These are phyloP conservation scores for Plectosphaerella cucumerina DNA, from an alignment of 2,329 filamentous ascomycete genomes.

Conservation along the genomic window DNA sequence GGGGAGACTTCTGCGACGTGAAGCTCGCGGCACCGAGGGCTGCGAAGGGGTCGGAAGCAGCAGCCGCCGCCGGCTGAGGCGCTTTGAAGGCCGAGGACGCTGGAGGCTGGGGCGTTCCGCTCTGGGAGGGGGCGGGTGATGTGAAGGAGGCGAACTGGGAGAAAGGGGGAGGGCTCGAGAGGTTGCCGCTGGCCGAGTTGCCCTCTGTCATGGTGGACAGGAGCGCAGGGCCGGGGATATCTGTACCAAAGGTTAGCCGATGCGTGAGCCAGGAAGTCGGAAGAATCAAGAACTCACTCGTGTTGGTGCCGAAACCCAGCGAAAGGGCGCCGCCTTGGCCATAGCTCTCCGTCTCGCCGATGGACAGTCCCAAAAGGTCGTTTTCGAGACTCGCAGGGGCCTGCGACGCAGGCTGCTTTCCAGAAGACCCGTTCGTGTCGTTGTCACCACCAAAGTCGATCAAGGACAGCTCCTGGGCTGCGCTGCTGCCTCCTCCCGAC, in stretches of 20 bases:
- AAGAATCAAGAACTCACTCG: conserved; percentile 47
- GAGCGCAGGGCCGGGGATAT: conserved; percentile 60
- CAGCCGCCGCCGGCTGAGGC: conserved; percentile 36
- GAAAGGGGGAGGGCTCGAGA: conserved; percentile 35
- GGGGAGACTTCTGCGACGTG: conserved; percentile 27
- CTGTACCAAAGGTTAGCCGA: conserved; percentile 32
- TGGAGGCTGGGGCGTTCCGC: conserved; percentile 48
- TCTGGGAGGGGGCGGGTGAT: conserved; percentile 47
- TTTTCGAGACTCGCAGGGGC: conserved; percentile 70
- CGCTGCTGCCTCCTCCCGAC: conserved; percentile 51
- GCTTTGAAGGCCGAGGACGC: conserved; percentile 40
- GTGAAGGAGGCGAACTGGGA: conserved; percentile 52
- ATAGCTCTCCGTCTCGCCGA: conserved; percentile 63
- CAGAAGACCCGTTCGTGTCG: conserved; percentile 43
- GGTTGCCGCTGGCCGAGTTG: conserved; percentile 49
- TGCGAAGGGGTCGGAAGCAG: conserved; percentile 39
- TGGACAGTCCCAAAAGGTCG: conserved; percentile 83
- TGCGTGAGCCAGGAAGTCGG: background rate
- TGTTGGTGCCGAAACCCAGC: conserved; percentile 70
- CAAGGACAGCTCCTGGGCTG: conserved; percentile 73
- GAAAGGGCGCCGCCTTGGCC: conserved; percentile 79
- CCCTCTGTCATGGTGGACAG: conserved; percentile 60
- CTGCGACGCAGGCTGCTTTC: conserved; percentile 34
- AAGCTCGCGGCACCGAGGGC: conserved; percentile 36
- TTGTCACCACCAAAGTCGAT: conserved; percentile 81